Evolutionary conservation across 176 grass and related monocot species (phyloP), one percentile per base, ranked within the genome.

Genomic region (Rhynchospora tenuis): DNA sequence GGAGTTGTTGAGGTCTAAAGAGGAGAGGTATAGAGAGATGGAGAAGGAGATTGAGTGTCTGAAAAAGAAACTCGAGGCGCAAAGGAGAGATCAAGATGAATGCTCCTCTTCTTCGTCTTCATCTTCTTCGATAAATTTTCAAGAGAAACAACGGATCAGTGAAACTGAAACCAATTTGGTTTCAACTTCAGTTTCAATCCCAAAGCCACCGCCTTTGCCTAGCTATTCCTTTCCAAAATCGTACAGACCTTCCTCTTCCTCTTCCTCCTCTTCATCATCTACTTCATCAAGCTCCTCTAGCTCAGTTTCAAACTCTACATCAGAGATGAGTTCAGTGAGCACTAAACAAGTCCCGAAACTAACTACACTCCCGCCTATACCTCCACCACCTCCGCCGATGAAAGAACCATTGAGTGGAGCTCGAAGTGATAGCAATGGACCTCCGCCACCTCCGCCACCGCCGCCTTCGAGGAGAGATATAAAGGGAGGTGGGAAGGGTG

Each of bases 351-450:
- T 86, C 14, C 81, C 85, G 2, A 89, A 89, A 24, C 86, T 93
- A 26, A 88, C 85, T 2, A 85, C 81, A 82, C 79, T 99, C 48
- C 97, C 97, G 0, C 97, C 93, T 54, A 96, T 99, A 83, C 94
- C 91, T 45, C 95, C 90, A 17, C 92, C 91, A 14, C 83, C 85
- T 6, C 90, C 88, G 10, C 84, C 85, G 43, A 84, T 26, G 28
- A 69, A 45, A 45, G 60, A 50, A 19, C 9, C 12, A 50, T 67
- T 42, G 2, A 76, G 11, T 5, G 69, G n/a, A 0, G 48, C 44
- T 10, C 56, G 58, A 31, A 64, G 78, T 44, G 19, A 58, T 38
- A 61, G 60, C 0, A 17, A 12, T 19, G 80, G 80, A 9, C 89
- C 86, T 24, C 86, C 93, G 2, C 97, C 97, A 0, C 93, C 88